Conservation (phyloP, 768 basidiomycete genomes). For the Leccinum disarticulatum region DNA sequence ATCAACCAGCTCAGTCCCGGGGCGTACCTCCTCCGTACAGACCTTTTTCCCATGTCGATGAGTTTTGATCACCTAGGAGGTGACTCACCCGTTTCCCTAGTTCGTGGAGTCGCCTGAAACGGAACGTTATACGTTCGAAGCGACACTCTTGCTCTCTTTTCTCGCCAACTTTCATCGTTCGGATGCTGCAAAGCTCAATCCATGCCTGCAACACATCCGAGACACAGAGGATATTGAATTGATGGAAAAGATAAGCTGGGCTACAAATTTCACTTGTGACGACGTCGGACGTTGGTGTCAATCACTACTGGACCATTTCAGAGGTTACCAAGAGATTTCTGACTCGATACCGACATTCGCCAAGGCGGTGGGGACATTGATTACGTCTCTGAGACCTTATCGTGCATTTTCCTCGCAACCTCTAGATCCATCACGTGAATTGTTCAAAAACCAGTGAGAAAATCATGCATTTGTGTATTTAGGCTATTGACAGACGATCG, state of each 20-base stretch:
- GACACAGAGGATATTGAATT: slow-evolving; percentile 43
- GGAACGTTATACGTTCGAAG: slow-evolving; percentile 58
- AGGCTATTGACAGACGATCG: not conserved
- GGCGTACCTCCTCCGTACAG: slow-evolving; percentile 64
- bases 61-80: too few relatives aligned
- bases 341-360: slow-evolving; percentile 52
- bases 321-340: slow-evolving; percentile 55
- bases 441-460: slow-evolving; percentile 58
- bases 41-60: slow-evolving; percentile 53
- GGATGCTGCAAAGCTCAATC: slow-evolving; percentile 67
- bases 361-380: slow-evolving; percentile 50
- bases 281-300: not conserved
- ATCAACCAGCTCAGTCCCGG: slow-evolving; percentile 66
- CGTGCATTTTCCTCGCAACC: slow-evolving; percentile 49
- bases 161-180: slow-evolving; percentile 74
- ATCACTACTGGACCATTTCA: slow-evolving; percentile 20
- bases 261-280: not conserved
- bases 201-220: slow-evolving; percentile 55
- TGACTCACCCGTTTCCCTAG: slow-evolving; percentile 31
- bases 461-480: not conserved
- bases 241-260: slow-evolving; percentile 45
- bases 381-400: slow-evolving; percentile 54
- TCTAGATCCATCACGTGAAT: slow-evolving; percentile 47
- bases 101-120: slow-evolving; percentile 56
- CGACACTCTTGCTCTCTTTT: slow-evolving; percentile 56